phyloP scores from a whole-genome alignment of 2,329 filamentous ascomycete genomes.

The Knoxdaviesia capensis region DNA sequence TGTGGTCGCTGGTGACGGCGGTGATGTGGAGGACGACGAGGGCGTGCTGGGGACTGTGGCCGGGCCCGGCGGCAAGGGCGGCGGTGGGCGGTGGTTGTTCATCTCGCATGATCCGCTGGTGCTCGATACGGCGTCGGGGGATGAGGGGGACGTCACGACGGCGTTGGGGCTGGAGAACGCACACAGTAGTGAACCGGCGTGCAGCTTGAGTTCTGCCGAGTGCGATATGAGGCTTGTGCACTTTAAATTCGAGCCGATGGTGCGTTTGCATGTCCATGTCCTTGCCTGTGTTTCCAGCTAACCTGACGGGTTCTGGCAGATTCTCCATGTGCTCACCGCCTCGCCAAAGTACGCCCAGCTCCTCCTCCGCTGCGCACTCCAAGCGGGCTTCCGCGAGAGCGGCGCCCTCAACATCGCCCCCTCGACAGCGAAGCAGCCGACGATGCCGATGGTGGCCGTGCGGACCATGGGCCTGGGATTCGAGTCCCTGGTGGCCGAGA shows the following conservation, averaged over 20 bases:
- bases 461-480: slow-evolving; percentile 66
- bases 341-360: slow-evolving; percentile 56
- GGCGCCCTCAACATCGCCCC: slow-evolving; percentile 50
- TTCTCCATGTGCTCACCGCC: slow-evolving; percentile 69
- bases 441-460: slow-evolving; percentile 60
- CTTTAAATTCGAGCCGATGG: slow-evolving; percentile 92
- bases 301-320: slow-evolving; percentile 27
- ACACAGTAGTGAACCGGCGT: too few species aligned
- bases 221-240: slow-evolving; percentile 38
- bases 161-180: slow-evolving; percentile 19
- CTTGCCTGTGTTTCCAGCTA: not conserved
- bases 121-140: slow-evolving; percentile 3
- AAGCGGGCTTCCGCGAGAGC: slow-evolving; percentile 77
- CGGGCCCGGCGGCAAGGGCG: slow-evolving; percentile 66
- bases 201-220: not conserved
- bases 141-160: slow-evolving; percentile 9
- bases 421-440: slow-evolving; percentile 8
- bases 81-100: slow-evolving; percentile 67
- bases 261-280: slow-evolving; percentile 24
- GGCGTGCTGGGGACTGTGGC: slow-evolving; percentile 19
- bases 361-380: slow-evolving; percentile 54
- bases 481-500: slow-evolving; percentile 56
- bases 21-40: not conserved
- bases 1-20: too few species aligned
- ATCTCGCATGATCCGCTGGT: slow-evolving; percentile 61